Conservation (phyloP, 768 basidiomycete genomes). For the Royoungia palumana region DNA sequence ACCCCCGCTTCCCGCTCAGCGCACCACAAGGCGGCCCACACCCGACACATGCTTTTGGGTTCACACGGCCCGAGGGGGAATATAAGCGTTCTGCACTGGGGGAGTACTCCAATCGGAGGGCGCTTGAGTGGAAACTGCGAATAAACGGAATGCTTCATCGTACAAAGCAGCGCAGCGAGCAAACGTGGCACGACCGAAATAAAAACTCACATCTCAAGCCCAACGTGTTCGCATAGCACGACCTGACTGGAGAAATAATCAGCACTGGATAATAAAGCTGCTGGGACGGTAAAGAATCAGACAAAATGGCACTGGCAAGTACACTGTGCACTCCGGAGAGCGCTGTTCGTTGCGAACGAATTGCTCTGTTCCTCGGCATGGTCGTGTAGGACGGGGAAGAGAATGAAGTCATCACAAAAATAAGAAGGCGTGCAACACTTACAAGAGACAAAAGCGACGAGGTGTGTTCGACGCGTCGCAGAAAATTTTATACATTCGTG, state of each 20-base stretch:
- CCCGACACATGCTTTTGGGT: conserved; percentile 63
- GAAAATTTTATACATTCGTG: conserved; percentile 27
- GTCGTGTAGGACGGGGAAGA: conserved; percentile 93
- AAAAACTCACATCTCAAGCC: conserved; percentile 23
- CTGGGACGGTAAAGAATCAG: conserved; percentile 42
- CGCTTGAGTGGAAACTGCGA: conserved; percentile 86
- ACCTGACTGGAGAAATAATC: conserved; percentile 10
- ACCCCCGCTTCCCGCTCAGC: conserved; percentile 75
- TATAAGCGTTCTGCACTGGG: conserved; percentile 65
- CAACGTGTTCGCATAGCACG: no score
- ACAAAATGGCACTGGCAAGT: conserved; percentile 90
- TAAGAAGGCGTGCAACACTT: conserved; percentile 4
- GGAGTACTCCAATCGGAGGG: conserved; percentile 70
- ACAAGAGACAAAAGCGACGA: conserved; percentile 8
- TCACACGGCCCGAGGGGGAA: conserved; percentile 65
- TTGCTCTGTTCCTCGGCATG: conserved; percentile 79
- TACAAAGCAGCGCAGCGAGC: conserved; percentile 23
- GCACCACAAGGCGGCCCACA: conserved; percentile 67
- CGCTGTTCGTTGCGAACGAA: conserved; percentile 77
- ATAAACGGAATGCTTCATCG: conserved; percentile 68
- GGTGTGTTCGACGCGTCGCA: background rate
- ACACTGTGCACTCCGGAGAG: conserved; percentile 60
- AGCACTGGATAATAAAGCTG: conserved; percentile 8
- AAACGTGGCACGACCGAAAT: conserved; percentile 3
- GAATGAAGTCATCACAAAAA: conserved; percentile 67